phyloP scores from a whole-genome alignment of 2,329 filamentous ascomycete genomes.

The Metarhizium rileyi region DNA sequence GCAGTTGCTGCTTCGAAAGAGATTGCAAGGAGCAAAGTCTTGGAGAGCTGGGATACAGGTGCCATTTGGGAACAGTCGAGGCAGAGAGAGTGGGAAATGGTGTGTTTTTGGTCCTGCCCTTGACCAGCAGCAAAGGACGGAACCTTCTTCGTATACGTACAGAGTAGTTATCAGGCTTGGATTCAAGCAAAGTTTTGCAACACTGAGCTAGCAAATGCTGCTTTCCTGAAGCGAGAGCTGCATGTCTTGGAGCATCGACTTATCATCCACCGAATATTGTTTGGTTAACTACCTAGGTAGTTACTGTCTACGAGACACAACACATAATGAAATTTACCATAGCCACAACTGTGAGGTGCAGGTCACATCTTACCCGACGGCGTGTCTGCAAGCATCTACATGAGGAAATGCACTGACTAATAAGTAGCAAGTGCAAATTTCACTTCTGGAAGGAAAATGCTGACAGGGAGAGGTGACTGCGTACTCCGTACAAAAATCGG shows the following conservation, averaged over 20 bases:
- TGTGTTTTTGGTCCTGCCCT: neutral
- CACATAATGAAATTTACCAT: too few relatives aligned
- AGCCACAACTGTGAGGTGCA: neutral
- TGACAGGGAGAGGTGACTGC: neutral
- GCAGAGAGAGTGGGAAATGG: neutral
- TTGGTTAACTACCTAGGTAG: too few relatives aligned
- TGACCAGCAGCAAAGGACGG: too few relatives aligned
- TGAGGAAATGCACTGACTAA: neutral
- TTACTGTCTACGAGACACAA: too few relatives aligned
- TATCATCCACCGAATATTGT: neutral
- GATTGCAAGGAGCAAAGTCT: neutral
- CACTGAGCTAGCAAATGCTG: too few relatives aligned
- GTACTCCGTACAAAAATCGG: neutral
- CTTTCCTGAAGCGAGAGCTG: too few relatives aligned
- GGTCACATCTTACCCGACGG: neutral
- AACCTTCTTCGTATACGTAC: too few relatives aligned
- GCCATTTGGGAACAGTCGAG: neutral
- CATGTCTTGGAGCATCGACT: too few relatives aligned
- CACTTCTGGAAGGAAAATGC: neutral
- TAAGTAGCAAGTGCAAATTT: neutral
- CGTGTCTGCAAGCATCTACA: neutral
- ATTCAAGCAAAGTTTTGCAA: too few relatives aligned
- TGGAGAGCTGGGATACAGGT: neutral
- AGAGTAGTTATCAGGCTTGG: too few relatives aligned
- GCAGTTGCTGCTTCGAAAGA: neutral